phyloP scores from a whole-genome alignment of 805 yeast genomes.

The Lipomyces spencermartinsiae region DNA sequence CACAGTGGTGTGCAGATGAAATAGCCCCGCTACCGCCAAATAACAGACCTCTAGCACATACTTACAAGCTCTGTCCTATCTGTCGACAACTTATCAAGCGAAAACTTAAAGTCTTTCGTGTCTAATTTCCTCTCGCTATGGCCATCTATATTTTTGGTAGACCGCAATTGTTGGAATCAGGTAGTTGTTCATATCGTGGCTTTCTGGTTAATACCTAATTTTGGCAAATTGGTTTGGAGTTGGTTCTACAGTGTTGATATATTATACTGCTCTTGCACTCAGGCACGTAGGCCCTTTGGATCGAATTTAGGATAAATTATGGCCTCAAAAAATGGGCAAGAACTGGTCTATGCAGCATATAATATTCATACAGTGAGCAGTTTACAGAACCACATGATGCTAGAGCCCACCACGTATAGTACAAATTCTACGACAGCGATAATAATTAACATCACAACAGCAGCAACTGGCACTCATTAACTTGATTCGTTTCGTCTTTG shows the following conservation, averaged over 20 bases:
- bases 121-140: conserved; percentile 2
- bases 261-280: background rate
- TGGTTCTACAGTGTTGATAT: background rate
- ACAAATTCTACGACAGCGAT: background rate
- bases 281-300: background rate
- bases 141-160: background rate
- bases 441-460: background rate
- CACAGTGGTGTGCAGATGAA: conserved; percentile 29
- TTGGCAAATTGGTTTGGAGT: background rate
- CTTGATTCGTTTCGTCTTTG: background rate
- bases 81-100: conserved; percentile 25
- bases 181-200: background rate
- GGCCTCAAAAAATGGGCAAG: background rate
- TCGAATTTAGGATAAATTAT: too few species aligned
- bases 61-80: conserved; percentile 27
- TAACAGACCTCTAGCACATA: conserved; percentile 26
- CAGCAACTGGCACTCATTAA: background rate
- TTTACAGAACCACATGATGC: background rate
- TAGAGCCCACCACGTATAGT: background rate
- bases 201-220: background rate
- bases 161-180: background rate
- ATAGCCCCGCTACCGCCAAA: conserved; percentile 29
- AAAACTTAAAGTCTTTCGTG: conserved; percentile 26
- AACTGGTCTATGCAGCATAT: too few species aligned
- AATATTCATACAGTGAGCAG: background rate